Evolutionary conservation across 1,139 yeast genomes (phyloP).

Genomic region (Candida sanyaensis): DNA sequence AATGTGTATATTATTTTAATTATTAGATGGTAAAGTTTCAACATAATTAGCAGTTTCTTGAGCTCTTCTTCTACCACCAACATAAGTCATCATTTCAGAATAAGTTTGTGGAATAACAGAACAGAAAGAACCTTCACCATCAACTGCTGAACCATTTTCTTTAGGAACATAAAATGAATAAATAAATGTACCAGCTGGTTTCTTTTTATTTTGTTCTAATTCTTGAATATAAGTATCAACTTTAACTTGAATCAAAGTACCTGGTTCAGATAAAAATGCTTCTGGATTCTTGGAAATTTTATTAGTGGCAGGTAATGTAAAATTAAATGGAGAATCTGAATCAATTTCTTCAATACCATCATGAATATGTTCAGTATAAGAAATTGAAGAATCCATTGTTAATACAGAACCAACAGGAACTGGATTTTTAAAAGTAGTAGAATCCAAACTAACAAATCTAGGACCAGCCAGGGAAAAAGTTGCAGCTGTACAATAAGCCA

Average conservation of each 20-base stretch:
- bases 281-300: constrained; percentile 51
- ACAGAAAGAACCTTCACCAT: constrained; percentile 47
- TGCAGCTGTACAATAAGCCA: constrained; percentile 91
- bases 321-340: constrained; percentile 45
- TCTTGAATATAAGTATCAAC: constrained; percentile 80
- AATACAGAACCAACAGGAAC: constrained; percentile 94
- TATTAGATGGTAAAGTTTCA: constrained; percentile 32
- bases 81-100: constrained; percentile 87
- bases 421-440: constrained; percentile 89
- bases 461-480: constrained; percentile 84
- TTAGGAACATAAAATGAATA: constrained; percentile 85
- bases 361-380: constrained; percentile 77
- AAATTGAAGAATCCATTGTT: constrained; percentile 77
- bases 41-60: constrained; percentile 76
- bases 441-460: constrained; percentile 84
- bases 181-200: constrained; percentile 83
- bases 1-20: not conserved
- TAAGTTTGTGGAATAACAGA: constrained; percentile 86
- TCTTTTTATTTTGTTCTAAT: constrained; percentile 59
- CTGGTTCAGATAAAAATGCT: constrained; percentile 72
- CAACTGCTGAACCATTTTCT: constrained; percentile 25
- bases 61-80: constrained; percentile 90
- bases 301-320: constrained; percentile 59
- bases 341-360: constrained; percentile 33
- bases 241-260: constrained; percentile 84